Base-by-base conservation (phyloP, 2,329 filamentous ascomycete species). In the Purpureocillium lavendulum region DNA sequence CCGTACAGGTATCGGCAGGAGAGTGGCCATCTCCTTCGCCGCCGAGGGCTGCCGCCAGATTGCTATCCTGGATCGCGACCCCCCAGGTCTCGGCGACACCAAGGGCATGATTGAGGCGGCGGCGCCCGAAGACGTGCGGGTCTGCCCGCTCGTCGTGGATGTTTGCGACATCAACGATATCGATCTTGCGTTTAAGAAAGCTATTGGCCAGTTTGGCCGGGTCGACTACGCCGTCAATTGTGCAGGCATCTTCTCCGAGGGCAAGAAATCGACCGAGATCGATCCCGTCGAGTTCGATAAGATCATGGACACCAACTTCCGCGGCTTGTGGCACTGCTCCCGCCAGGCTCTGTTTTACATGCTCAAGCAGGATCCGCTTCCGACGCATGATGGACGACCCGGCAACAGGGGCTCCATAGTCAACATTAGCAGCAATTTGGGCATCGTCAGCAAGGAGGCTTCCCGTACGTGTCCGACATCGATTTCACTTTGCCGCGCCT, bases 161-260 rank as follows among this genome's bases (percentile, higher is more conserved):
- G 16, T 31, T 7, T 49, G 57, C 16, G 41, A 39, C 17, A 47
- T 54, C 9, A 40, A 47, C 11, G 56, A 26, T 10, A 26, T 58
- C 1, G 64, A 71, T 46, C 56, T 65, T 21, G 47, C 59, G 4
- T 45, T 56, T 12, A 58, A 61, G 21, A 47, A 50, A 1, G 51
- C 63, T 4, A 53, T 70, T 8, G 43, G 58, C 4, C 45, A 50
- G 12, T 67, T 64, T 39, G 61, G 61, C 0, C 53, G 66, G 4
- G 57, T 71, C 13, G 66, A 71, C 50, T 71, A 71, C 49, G 62
- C 62, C 14, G 59, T 67, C 29, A 70, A 71, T 49, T 62, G 57
- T 41, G 68, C 66, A 56, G 57, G 64, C n/a, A 59, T 67, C 7
- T 55, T 65, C 18, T 58, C 59, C n/a, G 55, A 55, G 24, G 54